These are phyloP conservation scores for Marasmius tenuissimus DNA, from an alignment of 1,284 basidiomycete genomes.

Conservation along the genomic window DNA sequence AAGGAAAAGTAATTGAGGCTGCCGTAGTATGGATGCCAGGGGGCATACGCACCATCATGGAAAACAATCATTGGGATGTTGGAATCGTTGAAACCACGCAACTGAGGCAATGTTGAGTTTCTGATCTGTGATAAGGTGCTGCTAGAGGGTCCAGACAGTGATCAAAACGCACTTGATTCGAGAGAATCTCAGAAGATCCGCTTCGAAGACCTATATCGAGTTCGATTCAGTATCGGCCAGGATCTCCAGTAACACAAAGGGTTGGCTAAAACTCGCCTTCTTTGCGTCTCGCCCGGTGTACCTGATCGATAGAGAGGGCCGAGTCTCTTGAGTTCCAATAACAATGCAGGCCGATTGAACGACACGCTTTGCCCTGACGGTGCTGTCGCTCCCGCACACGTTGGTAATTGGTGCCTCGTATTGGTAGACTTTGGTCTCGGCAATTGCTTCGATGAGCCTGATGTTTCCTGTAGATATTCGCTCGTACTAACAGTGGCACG, in stretches of 20 bases:
- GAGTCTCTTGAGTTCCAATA: not conserved
- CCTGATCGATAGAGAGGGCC: not conserved
- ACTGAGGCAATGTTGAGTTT: not conserved
- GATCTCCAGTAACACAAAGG: not conserved
- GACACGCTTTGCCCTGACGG: not conserved
- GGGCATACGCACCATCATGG: not conserved
- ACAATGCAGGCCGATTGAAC: not conserved
- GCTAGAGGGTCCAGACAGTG: not conserved
- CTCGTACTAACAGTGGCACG: not conserved
- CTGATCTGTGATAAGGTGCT: not conserved
- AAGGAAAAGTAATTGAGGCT: too few species aligned
- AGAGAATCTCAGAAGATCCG: not conserved
- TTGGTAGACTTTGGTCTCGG: not conserved
- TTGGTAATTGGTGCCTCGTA: not conserved
- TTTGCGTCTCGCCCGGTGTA: not conserved
- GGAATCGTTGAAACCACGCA: not conserved
- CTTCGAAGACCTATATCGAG: not conserved
- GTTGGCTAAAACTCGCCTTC: not conserved
- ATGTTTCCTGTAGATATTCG: not conserved
- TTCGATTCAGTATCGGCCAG: not conserved
- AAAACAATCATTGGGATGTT: not conserved
- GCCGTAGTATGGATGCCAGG: too few species aligned
- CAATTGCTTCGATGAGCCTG: not conserved
- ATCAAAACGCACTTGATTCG: not conserved
- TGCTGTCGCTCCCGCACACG: not conserved